Evolutionary conservation across 2,329 filamentous ascomycete species (phyloP), one percentile per base, ranked within the genome.

Genomic region (Xylogone sp.): DNA sequence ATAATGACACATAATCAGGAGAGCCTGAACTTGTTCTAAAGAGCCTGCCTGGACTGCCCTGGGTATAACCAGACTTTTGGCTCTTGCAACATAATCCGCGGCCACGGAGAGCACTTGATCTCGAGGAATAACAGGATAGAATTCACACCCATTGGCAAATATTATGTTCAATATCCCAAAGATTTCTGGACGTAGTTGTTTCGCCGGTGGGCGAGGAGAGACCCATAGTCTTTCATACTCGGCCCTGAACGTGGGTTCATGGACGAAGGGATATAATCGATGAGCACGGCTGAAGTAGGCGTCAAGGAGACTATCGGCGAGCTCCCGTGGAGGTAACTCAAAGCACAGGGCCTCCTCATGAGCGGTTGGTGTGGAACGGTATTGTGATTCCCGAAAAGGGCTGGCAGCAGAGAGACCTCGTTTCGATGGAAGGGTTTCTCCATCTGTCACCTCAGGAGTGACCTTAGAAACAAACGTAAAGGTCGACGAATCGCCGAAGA

Each of bases 251-350:
- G 68, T 70, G 7, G 69, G 64, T 48, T 74, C 72, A 53, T 77
- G 72, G 3, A 77, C 59, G 20, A 76, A 67, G 0, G 74, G 75
- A 50, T 75, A 76, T 31, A 67, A 69, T 9, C 69, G 54, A 56
- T 77, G 72, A 53, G 71, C 75, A 16, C 68, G 56, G 6, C 60
- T 57, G 54, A 77, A 76, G 56, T 75, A 78, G 1, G 68, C 65
- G 50, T 71, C 69, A 24, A 97, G 71, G 2, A 97, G 75, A 58
- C 81, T 82, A 56, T 96, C 90, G 21, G 85, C 83, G 20, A 84
- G 69, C 22, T 82, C 73, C 57, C 84, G 86, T 1, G 86, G 75
- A 1, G 93, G 94, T 49, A 97, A 70, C 42, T 81, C 77, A 18
- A 39, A 39, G 34, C 34, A 39, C 12, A 39, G 5, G 8, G 10